A percentile compares a stretch with the other conserved stretches of the same genome.
phyloP scores from a whole-genome alignment of 1,284 basidiomycete species.

The Melampsora larici-populina region DNA sequence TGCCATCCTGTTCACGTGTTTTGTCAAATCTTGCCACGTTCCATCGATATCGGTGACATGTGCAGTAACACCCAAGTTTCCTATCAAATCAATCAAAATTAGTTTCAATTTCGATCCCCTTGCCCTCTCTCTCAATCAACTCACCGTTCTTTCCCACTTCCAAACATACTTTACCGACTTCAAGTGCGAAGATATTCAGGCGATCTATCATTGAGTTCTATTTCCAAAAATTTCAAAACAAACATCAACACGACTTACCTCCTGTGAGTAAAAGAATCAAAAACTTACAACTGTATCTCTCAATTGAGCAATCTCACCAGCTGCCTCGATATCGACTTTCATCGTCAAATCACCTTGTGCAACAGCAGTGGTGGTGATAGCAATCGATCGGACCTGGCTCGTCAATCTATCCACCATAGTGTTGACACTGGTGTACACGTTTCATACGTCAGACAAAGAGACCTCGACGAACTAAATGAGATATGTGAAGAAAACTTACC shows the following conservation, averaged over 20 bases:
- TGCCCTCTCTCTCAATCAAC: background rate
- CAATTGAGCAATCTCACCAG: constrained; percentile 90
- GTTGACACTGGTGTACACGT: constrained; percentile 44
- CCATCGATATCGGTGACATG: constrained; percentile 96
- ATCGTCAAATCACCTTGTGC: constrained; percentile 88
- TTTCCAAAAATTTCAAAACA: constrained; percentile 3
- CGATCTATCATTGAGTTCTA: constrained; percentile 82
- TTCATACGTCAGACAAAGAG: background rate
- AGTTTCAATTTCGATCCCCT: background rate
- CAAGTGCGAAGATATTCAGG: constrained; percentile 84
- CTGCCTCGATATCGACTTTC: constrained; percentile 87
- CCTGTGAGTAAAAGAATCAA: constrained; percentile 49
- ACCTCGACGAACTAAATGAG: background rate
- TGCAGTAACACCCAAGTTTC: constrained; percentile 90
- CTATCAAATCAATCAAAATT: background rate
- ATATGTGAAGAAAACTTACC: constrained; percentile 67
- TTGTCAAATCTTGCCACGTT: constrained; percentile 99
- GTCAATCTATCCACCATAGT: constrained; percentile 69
- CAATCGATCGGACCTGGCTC: constrained; percentile 89
- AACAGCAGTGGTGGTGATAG: constrained; percentile 90
- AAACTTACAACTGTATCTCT: constrained; percentile 63
- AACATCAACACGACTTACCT: background rate
- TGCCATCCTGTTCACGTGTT: constrained; percentile 56
- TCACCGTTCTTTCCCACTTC: constrained; percentile 89
- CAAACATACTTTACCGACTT: constrained; percentile 90